phyloP scores from a whole-genome alignment of 352 stramenopile genomes.

The Sclerospora graminicola region DNA sequence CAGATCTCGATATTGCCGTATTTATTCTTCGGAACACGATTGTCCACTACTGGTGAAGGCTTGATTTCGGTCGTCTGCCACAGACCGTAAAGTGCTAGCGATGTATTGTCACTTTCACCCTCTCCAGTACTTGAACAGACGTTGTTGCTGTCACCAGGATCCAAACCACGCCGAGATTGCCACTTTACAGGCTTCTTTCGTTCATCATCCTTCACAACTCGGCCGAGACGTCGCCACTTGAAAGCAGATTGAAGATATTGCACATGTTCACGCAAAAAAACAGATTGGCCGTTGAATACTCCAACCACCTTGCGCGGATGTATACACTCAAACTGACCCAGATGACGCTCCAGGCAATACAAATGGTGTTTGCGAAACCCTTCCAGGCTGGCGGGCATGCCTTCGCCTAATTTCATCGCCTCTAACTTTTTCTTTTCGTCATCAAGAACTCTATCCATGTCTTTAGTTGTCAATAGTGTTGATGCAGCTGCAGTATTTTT shows the following conservation, averaged over 20 bases:
- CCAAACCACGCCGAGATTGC: constrained; percentile 13
- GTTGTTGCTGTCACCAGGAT: constrained; percentile 8
- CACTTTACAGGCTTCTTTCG: constrained; percentile 45
- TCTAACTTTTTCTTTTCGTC: constrained; percentile 29
- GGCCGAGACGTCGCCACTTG: constrained; percentile 61
- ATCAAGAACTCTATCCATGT: constrained; percentile 10
- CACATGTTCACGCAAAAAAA: constrained; percentile 59
- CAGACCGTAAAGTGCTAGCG: constrained; percentile 44
- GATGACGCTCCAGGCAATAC: constrained; percentile 70
- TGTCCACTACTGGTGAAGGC: constrained; percentile 38
- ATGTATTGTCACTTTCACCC: background rate
- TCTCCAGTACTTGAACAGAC: background rate
- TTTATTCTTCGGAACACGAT: constrained; percentile 70
- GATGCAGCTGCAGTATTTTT: background rate
- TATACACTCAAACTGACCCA: constrained; percentile 51
- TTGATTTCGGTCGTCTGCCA: constrained; percentile 72
- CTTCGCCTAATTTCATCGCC: constrained; percentile 35
- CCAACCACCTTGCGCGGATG: constrained; percentile 59
- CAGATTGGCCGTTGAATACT: constrained; percentile 64
- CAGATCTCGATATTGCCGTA: constrained; percentile 85
- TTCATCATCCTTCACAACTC: constrained; percentile 45
- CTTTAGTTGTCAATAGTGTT: constrained; percentile 1
- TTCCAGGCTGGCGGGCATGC: constrained; percentile 68
- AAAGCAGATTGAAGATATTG: constrained; percentile 44
- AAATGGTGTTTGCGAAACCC: constrained; percentile 70